Conservation (phyloP, 768 basidiomycete genomes). For the Zangia roseola region DNA sequence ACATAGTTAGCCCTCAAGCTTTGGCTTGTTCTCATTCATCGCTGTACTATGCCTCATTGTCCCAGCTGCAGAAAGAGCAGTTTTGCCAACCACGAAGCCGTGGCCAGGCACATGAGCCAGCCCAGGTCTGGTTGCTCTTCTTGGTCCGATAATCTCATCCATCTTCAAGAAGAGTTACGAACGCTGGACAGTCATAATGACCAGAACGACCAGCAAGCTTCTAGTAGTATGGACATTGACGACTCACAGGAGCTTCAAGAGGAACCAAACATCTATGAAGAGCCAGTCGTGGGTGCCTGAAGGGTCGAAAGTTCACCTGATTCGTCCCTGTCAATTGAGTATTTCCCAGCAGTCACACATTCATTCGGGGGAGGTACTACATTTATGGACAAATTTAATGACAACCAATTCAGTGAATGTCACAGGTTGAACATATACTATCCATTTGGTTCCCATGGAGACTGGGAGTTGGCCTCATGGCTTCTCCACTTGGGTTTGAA, state of each 20-base stretch:
- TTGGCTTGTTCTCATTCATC: not conserved
- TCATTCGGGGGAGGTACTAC: conserved; percentile 8
- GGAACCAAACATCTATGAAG: too few species aligned
- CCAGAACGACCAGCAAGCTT: too few species aligned
- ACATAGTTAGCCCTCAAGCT: too few species aligned
- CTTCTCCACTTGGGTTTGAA: conserved; percentile 28
- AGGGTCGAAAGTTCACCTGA: not conserved
- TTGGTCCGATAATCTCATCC: conserved; percentile 1
- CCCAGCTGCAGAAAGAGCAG: not conserved
- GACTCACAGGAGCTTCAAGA: not conserved
- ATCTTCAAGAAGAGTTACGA: not conserved
- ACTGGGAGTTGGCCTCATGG: conserved; percentile 36
- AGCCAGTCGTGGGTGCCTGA: too few species aligned
- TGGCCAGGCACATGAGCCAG: not conserved
- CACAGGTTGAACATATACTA: conserved; percentile 27
- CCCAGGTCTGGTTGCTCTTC: not conserved
- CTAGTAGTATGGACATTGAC: not conserved
- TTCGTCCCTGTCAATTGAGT: not conserved
- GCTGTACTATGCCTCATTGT: too few species aligned
- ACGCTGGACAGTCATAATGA: too few species aligned
- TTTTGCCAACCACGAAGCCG: not conserved
- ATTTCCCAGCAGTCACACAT: not conserved
- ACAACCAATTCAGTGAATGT: conserved; percentile 20
- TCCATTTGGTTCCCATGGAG: conserved; percentile 29
- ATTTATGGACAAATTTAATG: conserved; percentile 28